Conservation (phyloP, 2,329 filamentous ascomycete genomes). For the Calcarisporium arbuscula region DNA sequence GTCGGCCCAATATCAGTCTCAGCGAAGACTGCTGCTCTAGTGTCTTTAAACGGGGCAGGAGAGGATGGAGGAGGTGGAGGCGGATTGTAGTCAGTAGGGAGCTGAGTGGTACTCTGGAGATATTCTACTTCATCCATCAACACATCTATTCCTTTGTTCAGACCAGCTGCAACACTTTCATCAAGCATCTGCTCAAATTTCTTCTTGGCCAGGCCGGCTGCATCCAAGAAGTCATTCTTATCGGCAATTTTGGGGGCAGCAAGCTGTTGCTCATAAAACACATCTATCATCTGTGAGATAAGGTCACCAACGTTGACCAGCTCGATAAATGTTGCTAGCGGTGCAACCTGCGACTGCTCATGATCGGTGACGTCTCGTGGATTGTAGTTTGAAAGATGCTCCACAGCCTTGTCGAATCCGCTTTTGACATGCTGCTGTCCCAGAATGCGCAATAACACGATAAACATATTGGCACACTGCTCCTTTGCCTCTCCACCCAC, state of each 20-base stretch:
- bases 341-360: constrained; percentile 69
- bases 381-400: constrained; percentile 85
- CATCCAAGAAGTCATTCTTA: constrained; percentile 89
- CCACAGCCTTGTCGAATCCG: constrained; percentile 91
- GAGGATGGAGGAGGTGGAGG: constrained; percentile 19
- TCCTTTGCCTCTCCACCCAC: constrained; percentile 77
- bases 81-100: constrained; percentile 86
- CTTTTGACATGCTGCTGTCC: constrained; percentile 81
- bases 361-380: constrained; percentile 74
- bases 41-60: no score
- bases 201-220: constrained; percentile 91
- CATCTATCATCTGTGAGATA: constrained; percentile 97
- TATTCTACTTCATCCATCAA: constrained; percentile 98
- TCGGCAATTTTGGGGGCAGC: constrained; percentile 76
- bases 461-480: constrained; percentile 86
- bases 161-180: constrained; percentile 86
- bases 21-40: constrained; percentile 22
- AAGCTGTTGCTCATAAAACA: constrained; percentile 96
- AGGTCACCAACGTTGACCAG: constrained; percentile 96
- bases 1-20: constrained; percentile 59
- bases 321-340: constrained; percentile 91
- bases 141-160: constrained; percentile 97
- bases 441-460: constrained; percentile 74
- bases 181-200: constrained; percentile 98
- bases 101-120: constrained; percentile 81